Evolutionary conservation across 805 yeast species (phyloP).

Genomic region (Metschnikowia similis): DNA sequence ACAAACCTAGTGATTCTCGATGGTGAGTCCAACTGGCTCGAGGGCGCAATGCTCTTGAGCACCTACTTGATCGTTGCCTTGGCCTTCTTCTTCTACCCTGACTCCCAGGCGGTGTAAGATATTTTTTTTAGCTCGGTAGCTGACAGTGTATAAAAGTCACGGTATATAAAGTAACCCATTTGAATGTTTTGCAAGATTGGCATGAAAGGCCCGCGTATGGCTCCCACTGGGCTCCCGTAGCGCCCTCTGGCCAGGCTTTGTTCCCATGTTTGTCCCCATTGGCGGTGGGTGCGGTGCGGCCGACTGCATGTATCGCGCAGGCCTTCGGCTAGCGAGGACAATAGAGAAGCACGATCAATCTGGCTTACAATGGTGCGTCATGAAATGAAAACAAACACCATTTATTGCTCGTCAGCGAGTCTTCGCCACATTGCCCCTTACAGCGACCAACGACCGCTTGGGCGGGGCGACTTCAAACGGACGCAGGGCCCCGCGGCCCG

Average conservation of each 20-base stretch:
- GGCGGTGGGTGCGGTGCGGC: too few species aligned
- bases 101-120: slow-evolving; percentile 20
- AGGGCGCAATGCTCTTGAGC: slow-evolving; percentile 87
- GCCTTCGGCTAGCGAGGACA: neutral
- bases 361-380: neutral
- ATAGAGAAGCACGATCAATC: neutral
- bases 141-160: neutral
- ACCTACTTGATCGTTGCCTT: slow-evolving; percentile 84
- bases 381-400: neutral
- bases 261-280: neutral
- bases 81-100: slow-evolving; percentile 89
- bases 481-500: too few species aligned
- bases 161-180: neutral
- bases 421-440: too few species aligned
- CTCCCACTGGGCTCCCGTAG: neutral
- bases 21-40: slow-evolving; percentile 96
- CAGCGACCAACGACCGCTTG: too few species aligned
- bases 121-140: neutral
- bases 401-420: too few species aligned
- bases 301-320: neutral
- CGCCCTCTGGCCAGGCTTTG: neutral
- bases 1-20: slow-evolving; percentile 84
- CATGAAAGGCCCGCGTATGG: neutral
- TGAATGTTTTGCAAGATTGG: neutral
- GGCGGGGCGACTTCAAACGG: too few species aligned